Evolutionary conservation across 192 early-diverging fungal species (phyloP).

Genomic region (Funneliformis geosporum): DNA sequence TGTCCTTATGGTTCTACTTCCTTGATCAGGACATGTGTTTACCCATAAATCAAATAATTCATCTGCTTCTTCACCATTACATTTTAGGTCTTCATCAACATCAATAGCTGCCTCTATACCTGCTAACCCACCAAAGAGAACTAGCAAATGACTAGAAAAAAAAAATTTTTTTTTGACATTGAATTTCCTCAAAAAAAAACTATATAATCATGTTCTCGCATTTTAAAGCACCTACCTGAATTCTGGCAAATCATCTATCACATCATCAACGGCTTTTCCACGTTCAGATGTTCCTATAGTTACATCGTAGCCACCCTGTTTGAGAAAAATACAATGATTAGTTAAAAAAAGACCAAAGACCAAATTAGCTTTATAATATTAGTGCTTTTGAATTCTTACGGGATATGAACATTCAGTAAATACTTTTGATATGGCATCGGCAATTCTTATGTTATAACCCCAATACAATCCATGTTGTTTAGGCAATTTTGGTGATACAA

Average conservation of each 20-base stretch:
- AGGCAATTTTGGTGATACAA: slow-evolving; percentile 63
- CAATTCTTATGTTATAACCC: slow-evolving; percentile 68
- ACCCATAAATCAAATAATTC: slow-evolving; percentile 66
- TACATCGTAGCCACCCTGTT: slow-evolving; percentile 64
- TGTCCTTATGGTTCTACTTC: slow-evolving; percentile 62
- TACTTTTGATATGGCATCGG: slow-evolving; percentile 58
- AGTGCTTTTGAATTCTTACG: slow-evolving; percentile 35
- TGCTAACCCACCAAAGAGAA: slow-evolving; percentile 70
- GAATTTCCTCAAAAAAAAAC: too few species aligned
- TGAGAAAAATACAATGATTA: neutral
- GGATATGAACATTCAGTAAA: slow-evolving; percentile 59
- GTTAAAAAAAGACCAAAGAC: too few species aligned
- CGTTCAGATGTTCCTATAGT: slow-evolving; percentile 63
- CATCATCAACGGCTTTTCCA: slow-evolving; percentile 33
- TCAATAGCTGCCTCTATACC: slow-evolving; percentile 68
- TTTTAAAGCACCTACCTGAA: slow-evolving; percentile 29
- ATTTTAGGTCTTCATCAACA: slow-evolving; percentile 56
- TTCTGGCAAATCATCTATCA: slow-evolving; percentile 24
- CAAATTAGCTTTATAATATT: too few species aligned
- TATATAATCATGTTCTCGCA: too few species aligned
- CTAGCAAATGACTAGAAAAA: slow-evolving; percentile 54
- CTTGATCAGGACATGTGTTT: slow-evolving; percentile 56
- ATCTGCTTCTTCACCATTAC: slow-evolving; percentile 55
- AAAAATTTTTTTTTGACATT: too few species aligned
- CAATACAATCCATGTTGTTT: slow-evolving; percentile 65